Evolutionary conservation across 495 filamentous ascomycete genomes (phyloP).

Genomic region (Chlorociboria aeruginascens): DNA sequence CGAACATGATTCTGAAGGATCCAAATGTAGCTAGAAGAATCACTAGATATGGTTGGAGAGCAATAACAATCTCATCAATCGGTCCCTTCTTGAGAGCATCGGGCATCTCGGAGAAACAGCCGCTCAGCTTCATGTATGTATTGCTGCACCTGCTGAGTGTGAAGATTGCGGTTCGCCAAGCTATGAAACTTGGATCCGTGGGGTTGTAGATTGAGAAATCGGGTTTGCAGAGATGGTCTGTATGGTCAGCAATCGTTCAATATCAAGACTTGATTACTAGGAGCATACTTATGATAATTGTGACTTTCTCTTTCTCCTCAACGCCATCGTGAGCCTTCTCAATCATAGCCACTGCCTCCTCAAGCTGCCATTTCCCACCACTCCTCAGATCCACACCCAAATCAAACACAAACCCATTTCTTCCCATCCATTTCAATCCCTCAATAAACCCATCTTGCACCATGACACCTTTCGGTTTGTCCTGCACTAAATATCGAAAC

Average conservation of each 20-base stretch:
- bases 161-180: slow-evolving; percentile 41
- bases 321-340: slow-evolving; percentile 46
- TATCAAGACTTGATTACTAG: neutral
- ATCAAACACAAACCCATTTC: slow-evolving; percentile 58
- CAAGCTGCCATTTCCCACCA: slow-evolving; percentile 57
- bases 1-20: slow-evolving; percentile 68
- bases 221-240: slow-evolving; percentile 78
- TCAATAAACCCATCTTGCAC: slow-evolving; percentile 48
- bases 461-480: slow-evolving; percentile 53
- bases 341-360: slow-evolving; percentile 63
- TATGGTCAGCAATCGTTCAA: slow-evolving; percentile 2
- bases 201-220: slow-evolving; percentile 42
- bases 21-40: slow-evolving; percentile 58
- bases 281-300: slow-evolving; percentile 57
- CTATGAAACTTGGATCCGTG: slow-evolving; percentile 44
- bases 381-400: slow-evolving; percentile 65
- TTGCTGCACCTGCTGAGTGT: slow-evolving; percentile 43
- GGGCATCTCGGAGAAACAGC: slow-evolving; percentile 61
- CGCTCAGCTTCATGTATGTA: slow-evolving; percentile 84
- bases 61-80: slow-evolving; percentile 35
- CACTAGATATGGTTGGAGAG: slow-evolving; percentile 51
- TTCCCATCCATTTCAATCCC: slow-evolving; percentile 55
- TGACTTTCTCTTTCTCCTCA: slow-evolving; percentile 42
- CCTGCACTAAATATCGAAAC: slow-evolving; percentile 72
- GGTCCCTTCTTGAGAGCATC: slow-evolving; percentile 20